Evolutionary conservation across 1,139 yeast species (phyloP), one percentile per base, ranked within the genome.

Genomic region (Protomyces inundatus): DNA sequence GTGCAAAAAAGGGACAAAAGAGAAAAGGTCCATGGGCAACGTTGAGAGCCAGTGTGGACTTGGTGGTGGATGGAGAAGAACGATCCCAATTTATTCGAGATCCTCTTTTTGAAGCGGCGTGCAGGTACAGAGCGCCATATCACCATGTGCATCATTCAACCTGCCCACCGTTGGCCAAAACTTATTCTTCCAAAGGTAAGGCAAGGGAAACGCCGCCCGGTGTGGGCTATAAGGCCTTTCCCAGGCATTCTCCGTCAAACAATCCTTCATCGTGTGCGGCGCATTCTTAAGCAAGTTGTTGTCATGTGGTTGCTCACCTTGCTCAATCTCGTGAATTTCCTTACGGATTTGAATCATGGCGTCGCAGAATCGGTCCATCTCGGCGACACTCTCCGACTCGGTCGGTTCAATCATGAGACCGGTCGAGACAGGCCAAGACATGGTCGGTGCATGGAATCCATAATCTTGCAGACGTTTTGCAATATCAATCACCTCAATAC

Each of bases 401-500:
- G 98, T 93, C 66, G 98, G 98, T 77, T 93, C 98, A 69, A 93
- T 86, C 98, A 93, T 93, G 70, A 93, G 81, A 3, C 98, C 93
- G 67, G 96, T 96, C 10, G 97, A 91, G 62, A 93, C 96, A 32
- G 98, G 98, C 88, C 95, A 93, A 1, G 98, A 93, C 90, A 93
- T 86, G 58, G 98, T 93, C 69, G 98, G 98, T 0, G 97, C 97
- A 76, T 93, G 98, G 85, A 93, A 93, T 1, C 98, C 97, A 74
- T 91, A 93, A 77, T 93, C 98, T 77, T 93, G 98, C 67, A 93
- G 82, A 76, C 98, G 84, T 80, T 93, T 93, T 66, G 98, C 98
- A 67, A 93, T 86, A 74, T 93, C 98, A 71, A 91, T 90, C 34
- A 97, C 98, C 76, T 93, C 98, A 66, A 93, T 79, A 30, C 96